A percentile compares a stretch with the other conserved stretches of the same genome.
These are phyloP conservation scores for Arthroderma sp. DNA, from an alignment of 2,329 filamentous ascomycete species.

Conservation along the genomic window DNA sequence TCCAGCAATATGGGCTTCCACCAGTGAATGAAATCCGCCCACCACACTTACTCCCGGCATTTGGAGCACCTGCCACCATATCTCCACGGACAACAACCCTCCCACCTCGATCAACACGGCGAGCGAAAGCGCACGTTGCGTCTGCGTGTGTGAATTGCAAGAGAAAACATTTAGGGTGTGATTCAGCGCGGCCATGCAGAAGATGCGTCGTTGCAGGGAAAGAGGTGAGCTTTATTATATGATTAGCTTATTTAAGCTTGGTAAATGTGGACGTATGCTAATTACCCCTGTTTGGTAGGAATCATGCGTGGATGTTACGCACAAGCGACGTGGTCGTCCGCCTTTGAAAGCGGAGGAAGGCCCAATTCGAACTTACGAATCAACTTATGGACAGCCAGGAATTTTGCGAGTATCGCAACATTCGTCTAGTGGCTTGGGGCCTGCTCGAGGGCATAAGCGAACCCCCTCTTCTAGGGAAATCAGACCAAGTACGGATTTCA, in stretches of 20 bases:
- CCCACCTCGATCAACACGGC: slow-evolving; percentile 22
- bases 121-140: slow-evolving; percentile 28
- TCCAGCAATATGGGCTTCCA: slow-evolving; percentile 11
- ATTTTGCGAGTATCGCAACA: slow-evolving; percentile 8
- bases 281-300: slow-evolving; percentile 15
- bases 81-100: slow-evolving; percentile 13
- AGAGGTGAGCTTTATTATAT: slow-evolving; percentile 20
- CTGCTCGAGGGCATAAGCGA: slow-evolving; percentile 8
- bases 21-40: slow-evolving; percentile 5
- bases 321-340: slow-evolving; percentile 27
- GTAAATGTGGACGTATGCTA: neutral
- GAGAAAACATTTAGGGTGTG: slow-evolving; percentile 29
- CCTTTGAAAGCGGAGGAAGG: slow-evolving; percentile 23
- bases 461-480: slow-evolving; percentile 13
- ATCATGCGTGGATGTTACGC: slow-evolving; percentile 25
- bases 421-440: neutral
- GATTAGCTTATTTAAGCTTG: neutral
- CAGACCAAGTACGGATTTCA: slow-evolving; percentile 13
- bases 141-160: slow-evolving; percentile 32
- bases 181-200: slow-evolving; percentile 26
- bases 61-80: slow-evolving; percentile 11
- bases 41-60: slow-evolving; percentile 11
- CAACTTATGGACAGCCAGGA: slow-evolving; percentile 11
- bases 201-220: slow-evolving; percentile 28
- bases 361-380: slow-evolving; percentile 13